These are phyloP conservation scores for Fagus crenata DNA, from an alignment of 306 rosid genomes.

Conservation along the genomic window DNA sequence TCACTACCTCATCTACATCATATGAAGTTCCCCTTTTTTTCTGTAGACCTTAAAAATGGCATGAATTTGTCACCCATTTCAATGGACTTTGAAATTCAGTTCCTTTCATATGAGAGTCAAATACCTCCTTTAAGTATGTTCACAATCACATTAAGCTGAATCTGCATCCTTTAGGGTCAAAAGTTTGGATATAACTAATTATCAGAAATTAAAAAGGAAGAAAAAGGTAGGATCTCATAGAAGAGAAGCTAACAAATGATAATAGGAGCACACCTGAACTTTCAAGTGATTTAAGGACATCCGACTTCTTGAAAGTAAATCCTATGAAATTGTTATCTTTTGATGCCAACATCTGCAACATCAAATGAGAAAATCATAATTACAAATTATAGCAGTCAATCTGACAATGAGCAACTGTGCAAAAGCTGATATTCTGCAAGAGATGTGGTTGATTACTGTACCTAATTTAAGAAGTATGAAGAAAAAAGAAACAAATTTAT, in stretches of 20 bases:
- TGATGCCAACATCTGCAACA: constrained; percentile 90
- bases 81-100: neutral
- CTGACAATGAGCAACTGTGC: neutral
- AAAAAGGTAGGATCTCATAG: neutral
- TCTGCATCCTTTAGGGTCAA: neutral
- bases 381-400: neutral
- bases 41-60: neutral
- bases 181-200: neutral
- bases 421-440: neutral
- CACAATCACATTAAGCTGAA: constrained; percentile 1
- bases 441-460: neutral
- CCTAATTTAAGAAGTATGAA: neutral
- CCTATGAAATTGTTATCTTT: constrained; percentile 97
- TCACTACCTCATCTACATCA: neutral
- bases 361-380: neutral
- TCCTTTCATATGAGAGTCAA: neutral
- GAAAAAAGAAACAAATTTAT: neutral
- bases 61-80: neutral
- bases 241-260: constrained; percentile 15
- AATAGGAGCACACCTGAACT: constrained; percentile 59
- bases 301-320: constrained; percentile 87
- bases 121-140: neutral
- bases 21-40: neutral
- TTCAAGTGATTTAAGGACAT: constrained; percentile 77
- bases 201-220: constrained; percentile 5